Base-by-base conservation (phyloP, 768 basidiomycete species). In the Psilocybe cyanescens region DNA sequence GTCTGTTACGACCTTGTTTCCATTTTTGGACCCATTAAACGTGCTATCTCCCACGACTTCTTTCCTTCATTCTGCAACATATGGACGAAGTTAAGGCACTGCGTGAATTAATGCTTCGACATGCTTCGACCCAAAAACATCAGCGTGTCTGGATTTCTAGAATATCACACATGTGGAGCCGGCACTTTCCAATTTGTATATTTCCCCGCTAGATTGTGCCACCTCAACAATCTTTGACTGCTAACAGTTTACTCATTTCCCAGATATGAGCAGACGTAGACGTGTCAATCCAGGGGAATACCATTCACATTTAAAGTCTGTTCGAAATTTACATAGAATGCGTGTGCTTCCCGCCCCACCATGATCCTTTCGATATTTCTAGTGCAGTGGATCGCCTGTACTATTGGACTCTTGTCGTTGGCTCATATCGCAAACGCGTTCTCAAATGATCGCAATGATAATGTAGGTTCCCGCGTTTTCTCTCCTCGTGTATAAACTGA, bases 371-470 rank as follows among this genome's bases (percentile, higher is more conserved):
- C 47, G 30, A 48, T 47, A 51, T 60, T 46, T 50, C 52, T 46
- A 17, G 49, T 54, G 33, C 49, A 58, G 59, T 63, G 64, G 62
- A 46, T 64, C 35, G 45, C 57, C 57, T 60, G 61, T 50, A 48
- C 53, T 51, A 29, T 58, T 33, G 63, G 41, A 54, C 49, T 64
- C 39, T 41, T 68, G 31, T 58, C 68, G 31, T 59, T 33, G 30
- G 41, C 68, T 47, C 65, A 58, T 37, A 37, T 67, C 29, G 70
- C 67, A 31, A 63, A 61, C 44, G 76, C 73, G 5, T 78, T 78
- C 64, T 77, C 76, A 19, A 74, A 65, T 51, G 68, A 69, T 39
- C 70, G 72, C 51, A 75, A 75, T 48, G 77, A 79, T 57, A 79
- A 79, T 65, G 78, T 79, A 54, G 60, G 74, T 65, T 58, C 17